Conservation (phyloP, 331 rosid genomes). For the Quercus tomentella region DNA sequence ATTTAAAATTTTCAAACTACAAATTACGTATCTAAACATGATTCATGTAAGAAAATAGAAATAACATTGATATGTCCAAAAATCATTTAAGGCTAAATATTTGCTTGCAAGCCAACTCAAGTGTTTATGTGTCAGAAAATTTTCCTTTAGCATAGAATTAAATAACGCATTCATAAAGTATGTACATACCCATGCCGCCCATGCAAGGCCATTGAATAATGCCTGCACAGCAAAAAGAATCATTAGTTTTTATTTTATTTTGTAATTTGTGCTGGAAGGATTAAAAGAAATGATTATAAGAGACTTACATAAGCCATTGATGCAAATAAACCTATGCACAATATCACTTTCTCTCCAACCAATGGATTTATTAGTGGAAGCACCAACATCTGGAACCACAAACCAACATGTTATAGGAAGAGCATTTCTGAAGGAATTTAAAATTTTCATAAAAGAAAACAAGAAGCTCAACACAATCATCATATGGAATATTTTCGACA, state of each 20-base stretch:
- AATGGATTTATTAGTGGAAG: slow-evolving; percentile 75
- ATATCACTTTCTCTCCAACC: slow-evolving; percentile 75
- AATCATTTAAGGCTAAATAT: too few relatives aligned
- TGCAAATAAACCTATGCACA: slow-evolving; percentile 64
- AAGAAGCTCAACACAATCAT: neutral
- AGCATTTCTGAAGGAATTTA: neutral
- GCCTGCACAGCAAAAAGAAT: slow-evolving; percentile 36
- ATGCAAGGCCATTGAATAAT: slow-evolving; percentile 75
- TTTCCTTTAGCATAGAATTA: neutral
- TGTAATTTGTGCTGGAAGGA: neutral
- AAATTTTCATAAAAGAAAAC: neutral
- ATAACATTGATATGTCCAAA: too few relatives aligned
- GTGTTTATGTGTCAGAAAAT: neutral
- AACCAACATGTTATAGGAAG: neutral
- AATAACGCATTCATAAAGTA: neutral
- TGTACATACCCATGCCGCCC: slow-evolving; percentile 79
- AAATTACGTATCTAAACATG: neutral
- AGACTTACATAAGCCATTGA: slow-evolving; percentile 75
- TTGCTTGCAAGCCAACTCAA: too few relatives aligned
- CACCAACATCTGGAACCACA: slow-evolving; percentile 47
- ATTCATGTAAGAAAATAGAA: neutral
- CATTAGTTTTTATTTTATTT: slow-evolving; percentile 1
- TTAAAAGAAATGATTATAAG: neutral
- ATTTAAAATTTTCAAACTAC: neutral
- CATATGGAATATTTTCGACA: neutral